Percentiles rank a stretch among this genome's conserved stretches.
Conservation (phyloP, 78 protist species). For the Dictyostelium capitatum region DNA sequence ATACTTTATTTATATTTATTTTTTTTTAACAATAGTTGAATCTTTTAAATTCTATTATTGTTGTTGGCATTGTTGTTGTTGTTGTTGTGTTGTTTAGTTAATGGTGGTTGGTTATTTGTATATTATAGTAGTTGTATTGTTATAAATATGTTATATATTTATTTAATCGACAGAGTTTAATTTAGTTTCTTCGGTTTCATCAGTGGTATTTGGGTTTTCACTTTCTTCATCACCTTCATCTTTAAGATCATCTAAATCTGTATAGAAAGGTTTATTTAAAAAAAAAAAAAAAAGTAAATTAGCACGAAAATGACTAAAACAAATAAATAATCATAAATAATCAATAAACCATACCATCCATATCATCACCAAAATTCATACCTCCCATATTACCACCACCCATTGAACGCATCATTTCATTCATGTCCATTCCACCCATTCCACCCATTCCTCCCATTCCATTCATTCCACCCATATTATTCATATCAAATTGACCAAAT, state of each 20-base stretch:
- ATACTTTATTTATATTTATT: background rate
- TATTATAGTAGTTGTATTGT: background rate
- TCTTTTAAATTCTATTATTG: too few relatives aligned
- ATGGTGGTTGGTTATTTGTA: background rate
- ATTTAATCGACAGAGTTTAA: constrained; percentile 76
- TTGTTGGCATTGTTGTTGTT: too few relatives aligned
- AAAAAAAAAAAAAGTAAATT: background rate
- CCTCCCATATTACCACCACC: constrained; percentile 39
- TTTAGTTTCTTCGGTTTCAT: constrained; percentile 34
- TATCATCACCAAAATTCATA: constrained; percentile 9
- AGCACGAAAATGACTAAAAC: too few relatives aligned
- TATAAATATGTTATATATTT: constrained; percentile 6
- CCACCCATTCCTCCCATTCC: constrained; percentile 79
- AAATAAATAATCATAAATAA: too few relatives aligned
- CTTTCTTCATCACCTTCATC: constrained; percentile 12
- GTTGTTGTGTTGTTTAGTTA: too few relatives aligned
- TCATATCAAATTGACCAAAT: constrained; percentile 37
- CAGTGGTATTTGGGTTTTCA: background rate
- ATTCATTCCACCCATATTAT: constrained; percentile 8
- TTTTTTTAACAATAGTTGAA: background rate
- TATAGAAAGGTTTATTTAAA: background rate
- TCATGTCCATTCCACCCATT: constrained; percentile 35
- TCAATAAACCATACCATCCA: background rate
- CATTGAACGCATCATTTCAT: background rate
- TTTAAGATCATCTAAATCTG: constrained; percentile 27